Evolutionary conservation across 2,329 filamentous ascomycete species (phyloP), one percentile per base, ranked within the genome.

Genomic region (Arachnomyces sp.): DNA sequence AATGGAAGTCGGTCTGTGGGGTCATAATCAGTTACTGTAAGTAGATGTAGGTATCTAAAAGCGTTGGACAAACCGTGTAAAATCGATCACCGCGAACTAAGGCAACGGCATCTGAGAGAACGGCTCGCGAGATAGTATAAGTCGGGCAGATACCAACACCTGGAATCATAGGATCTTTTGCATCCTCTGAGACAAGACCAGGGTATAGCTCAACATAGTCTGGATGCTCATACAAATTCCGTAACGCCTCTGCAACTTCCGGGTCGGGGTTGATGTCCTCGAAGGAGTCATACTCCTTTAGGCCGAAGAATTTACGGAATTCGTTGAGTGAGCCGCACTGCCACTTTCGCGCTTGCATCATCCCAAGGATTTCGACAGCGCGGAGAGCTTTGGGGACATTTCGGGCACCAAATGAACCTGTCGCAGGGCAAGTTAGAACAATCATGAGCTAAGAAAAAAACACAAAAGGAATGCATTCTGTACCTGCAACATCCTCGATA

Each of bases 251-350:
- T 2, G 84, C 76, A 12, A 90, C 75, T 11, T 77, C 74, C 0
- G 81, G 81, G 50, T 92, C 82, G 0, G 81, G 78, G 59, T 89
- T 92, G 65, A 93, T 88, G 37, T 89, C 84, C 57, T 89, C 84
- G 44, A 93, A 93, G 0, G 72, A 83, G 15, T 80, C 77, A 55
- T 93, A 82, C 0, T 77, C 75, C 62, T 84, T 84, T 4, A 94
- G 68, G 2, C 81, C 79, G 52, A 90, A 89, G 65, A 88, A 84
- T 57, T 84, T 81, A 38, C 86, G 76, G 69, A 92, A 93, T 66
- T 92, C 86, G 55, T 93, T 93, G 45, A 93, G 68, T 0, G 82
- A 81, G 0, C 82, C 82, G 7, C 87, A 65, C 45, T 87, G 82
- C 86, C 86, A 93, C 40, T 75, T 73, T 34, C 86, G 74, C 3